Base-by-base conservation (phyloP, 352 stramenopile species). In the Phytophthora nicotianae region DNA sequence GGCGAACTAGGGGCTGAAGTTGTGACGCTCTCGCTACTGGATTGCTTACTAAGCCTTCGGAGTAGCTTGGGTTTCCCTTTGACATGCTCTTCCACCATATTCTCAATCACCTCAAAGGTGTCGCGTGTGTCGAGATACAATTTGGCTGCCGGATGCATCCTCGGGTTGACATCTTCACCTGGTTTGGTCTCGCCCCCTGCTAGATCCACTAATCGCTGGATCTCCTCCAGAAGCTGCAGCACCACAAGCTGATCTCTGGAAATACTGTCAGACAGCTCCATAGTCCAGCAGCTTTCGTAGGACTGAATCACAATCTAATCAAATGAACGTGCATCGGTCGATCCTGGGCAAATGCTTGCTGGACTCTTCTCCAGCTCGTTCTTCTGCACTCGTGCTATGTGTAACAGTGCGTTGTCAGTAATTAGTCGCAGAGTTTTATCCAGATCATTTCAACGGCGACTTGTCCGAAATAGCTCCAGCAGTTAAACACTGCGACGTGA, bases 61-160 rank as follows among this genome's bases (percentile, higher is more conserved):
- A 86, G 70, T 7, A 85, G 56, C 57, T 79, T 86, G 10, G 82
- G 75, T 10, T 64, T 75, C 17, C 77, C 69, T 2, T 64, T 61
- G 16, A 77, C 29, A 37, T 76, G 63, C 48, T 77, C 60, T 42
- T 91, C 80, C 14, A 89, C 70, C 32, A 79, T 54, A 9, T 75
- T 67, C 48, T 92, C 81, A 40, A 89, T 80, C 0, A 70, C 79
- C 52, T 92, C 79, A 43, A 89, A 92, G 8, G 81, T 81, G 51
- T 92, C 81, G 24, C 83, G 81, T 16, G 81, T 92, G 63, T 90
- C 81, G 16, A 92, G 68, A 54, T 89, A 92, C 45, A 92, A 68
- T 62, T 87, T 88, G 20, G 83, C 81, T 2, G 83, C 83, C 7
- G 81, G 79, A n/a, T 78, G 70, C 41, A 88, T 68, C 2, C 75